phyloP scores from a whole-genome alignment of 1,284 basidiomycete species.

The Melampsora americana region DNA sequence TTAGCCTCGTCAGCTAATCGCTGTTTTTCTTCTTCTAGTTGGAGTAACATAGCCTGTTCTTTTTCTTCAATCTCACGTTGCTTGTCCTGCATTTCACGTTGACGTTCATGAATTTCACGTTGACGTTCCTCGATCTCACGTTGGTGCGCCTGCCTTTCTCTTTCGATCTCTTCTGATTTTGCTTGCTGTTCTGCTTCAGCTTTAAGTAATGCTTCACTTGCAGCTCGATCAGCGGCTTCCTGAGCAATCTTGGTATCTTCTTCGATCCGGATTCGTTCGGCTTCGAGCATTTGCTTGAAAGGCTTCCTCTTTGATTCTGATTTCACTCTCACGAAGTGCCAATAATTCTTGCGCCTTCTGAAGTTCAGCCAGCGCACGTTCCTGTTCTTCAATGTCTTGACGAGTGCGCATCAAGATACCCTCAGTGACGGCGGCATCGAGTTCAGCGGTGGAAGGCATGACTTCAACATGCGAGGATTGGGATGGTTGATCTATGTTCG shows the following conservation, averaged over 20 bases:
- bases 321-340: slow-evolving; percentile 15
- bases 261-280: background rate
- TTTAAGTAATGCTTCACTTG: slow-evolving; percentile 7
- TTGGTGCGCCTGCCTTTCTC: background rate
- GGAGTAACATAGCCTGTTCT: background rate
- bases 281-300: background rate
- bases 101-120: background rate
- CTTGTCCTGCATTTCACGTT: background rate
- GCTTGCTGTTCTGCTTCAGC: slow-evolving; percentile 5
- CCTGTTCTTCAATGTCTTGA: slow-evolving; percentile 13
- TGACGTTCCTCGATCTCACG: slow-evolving; percentile 4
- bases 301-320: slow-evolving; percentile 3
- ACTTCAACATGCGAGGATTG: background rate
- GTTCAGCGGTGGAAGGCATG: background rate
- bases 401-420: slow-evolving; percentile 5
- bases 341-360: slow-evolving; percentile 20
- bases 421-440: slow-evolving; percentile 17
- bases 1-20: slow-evolving; percentile 18
- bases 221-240: slow-evolving; percentile 10
- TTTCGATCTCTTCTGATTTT: background rate
- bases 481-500: background rate
- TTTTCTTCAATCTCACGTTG: slow-evolving; percentile 18
- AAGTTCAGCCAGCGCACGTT: slow-evolving; percentile 9
- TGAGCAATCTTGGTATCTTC: slow-evolving; percentile 8
- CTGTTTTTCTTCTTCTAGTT: background rate